Percentiles rank a stretch among this genome's conserved stretches.
phyloP scores from a whole-genome alignment of 2,329 filamentous ascomycete species.

The Reticulascus tulasneorum region DNA sequence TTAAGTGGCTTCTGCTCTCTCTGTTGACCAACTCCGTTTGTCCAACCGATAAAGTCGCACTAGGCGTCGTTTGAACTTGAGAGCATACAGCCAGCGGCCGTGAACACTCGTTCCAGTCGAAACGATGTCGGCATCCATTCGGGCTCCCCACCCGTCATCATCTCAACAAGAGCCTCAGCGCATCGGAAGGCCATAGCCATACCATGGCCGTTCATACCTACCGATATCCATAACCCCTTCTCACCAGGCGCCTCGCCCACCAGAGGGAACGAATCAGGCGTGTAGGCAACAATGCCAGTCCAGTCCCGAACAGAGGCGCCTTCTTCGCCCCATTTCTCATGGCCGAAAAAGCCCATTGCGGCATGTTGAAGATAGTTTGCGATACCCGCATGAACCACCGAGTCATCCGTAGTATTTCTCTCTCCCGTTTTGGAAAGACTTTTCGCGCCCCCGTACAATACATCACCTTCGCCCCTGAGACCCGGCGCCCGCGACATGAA shows the following conservation, averaged over 20 bases:
- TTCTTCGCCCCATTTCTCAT: conserved; percentile 42
- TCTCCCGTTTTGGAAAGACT: conserved; percentile 21
- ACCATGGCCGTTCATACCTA: conserved; percentile 61
- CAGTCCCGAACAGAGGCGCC: conserved; percentile 40
- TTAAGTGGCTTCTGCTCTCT: no score
- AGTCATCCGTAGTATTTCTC: conserved; percentile 45
- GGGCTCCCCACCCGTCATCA: conserved; percentile 40
- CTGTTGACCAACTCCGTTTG: no score
- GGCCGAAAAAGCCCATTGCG: conserved; percentile 27
- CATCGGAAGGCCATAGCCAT: conserved; percentile 58
- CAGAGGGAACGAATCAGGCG: conserved; percentile 45
- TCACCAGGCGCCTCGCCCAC: conserved; percentile 43
- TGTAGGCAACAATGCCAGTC: conserved; percentile 54
- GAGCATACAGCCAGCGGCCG: no score
- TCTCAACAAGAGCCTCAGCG: conserved; percentile 51
- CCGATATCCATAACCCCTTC: conserved; percentile 47
- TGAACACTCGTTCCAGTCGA: no score
- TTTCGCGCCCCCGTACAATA: conserved; percentile 21
- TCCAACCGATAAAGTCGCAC: no score
- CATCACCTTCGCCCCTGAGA: conserved; percentile 21
- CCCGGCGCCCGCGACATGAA: conserved; percentile 25
- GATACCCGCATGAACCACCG: conserved; percentile 41
- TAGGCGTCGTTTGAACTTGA: no score
- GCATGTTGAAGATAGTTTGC: conserved; percentile 39
- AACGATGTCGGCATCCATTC: no score